A percentile compares a stretch with the other conserved stretches of the same genome.
These are phyloP conservation scores for Aspergillus proliferans DNA, from an alignment of 2,329 filamentous ascomycete genomes.

Conservation along the genomic window DNA sequence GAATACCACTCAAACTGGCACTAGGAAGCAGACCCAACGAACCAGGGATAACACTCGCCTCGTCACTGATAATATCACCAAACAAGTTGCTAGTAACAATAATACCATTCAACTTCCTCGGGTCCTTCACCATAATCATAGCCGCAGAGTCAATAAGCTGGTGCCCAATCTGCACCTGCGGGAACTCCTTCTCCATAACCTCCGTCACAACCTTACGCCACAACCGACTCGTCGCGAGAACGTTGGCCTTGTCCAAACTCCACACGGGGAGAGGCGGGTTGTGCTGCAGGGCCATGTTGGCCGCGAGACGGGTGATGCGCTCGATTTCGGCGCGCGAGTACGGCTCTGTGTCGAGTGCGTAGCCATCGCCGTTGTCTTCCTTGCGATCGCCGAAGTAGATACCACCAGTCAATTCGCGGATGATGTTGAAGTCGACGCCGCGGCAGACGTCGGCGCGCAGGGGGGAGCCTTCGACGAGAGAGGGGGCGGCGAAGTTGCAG, in stretches of 20 bases:
- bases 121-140: conserved; percentile 97
- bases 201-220: conserved; percentile 86
- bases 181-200: conserved; percentile 82
- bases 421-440: conserved; percentile 85
- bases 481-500: conserved; percentile 88
- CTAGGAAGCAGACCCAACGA: conserved; percentile 82
- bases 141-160: conserved; percentile 95
- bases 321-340: conserved; percentile 83
- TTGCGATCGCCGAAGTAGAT: conserved; percentile 92
- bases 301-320: conserved; percentile 76
- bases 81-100: conserved; percentile 92
- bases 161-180: conserved; percentile 73
- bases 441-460: conserved; percentile 79
- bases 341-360: conserved; percentile 76
- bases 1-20: conserved; percentile 78
- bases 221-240: conserved; percentile 79
- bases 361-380: conserved; percentile 67
- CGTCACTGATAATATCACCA: conserved; percentile 92
- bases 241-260: conserved; percentile 94
- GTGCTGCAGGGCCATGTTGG: conserved; percentile 69
- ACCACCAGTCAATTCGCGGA: conserved; percentile 85
- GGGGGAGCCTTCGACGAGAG: conserved; percentile 75
- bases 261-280: conserved; percentile 72
- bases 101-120: conserved; percentile 77
- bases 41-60: conserved; percentile 90